A percentile compares a stretch with the other conserved stretches of the same genome.
Conservation (phyloP, 371 early-diverging fungal species). For the Syncephalastrum sp. region DNA sequence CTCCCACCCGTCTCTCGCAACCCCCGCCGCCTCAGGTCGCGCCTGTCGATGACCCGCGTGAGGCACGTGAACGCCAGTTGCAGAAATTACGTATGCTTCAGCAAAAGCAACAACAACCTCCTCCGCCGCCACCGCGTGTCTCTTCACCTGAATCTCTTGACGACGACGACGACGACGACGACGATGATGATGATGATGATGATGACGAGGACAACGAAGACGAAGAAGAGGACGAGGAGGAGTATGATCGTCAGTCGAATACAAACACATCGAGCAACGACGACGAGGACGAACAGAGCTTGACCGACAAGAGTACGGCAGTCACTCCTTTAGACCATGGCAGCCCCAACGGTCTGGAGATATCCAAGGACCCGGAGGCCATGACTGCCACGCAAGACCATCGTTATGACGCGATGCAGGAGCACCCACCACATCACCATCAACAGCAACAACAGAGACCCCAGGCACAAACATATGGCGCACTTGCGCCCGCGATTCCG, state of each 20-base stretch:
- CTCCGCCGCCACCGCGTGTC: slow-evolving; percentile 1
- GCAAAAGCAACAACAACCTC: slow-evolving; percentile 19
- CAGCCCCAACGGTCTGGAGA: not conserved
- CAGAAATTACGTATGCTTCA: slow-evolving; percentile 20
- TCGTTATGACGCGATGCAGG: slow-evolving; percentile 6
- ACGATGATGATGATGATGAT: not conserved
- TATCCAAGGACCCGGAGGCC: too few species aligned
- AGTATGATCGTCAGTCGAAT: slow-evolving; percentile 7
- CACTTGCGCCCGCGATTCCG: slow-evolving; percentile 29
- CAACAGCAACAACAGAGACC: slow-evolving; percentile 16
- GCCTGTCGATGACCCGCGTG: slow-evolving; percentile 3
- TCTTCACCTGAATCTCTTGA: too few species aligned
- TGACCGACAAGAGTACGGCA: not conserved
- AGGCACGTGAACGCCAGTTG: slow-evolving; percentile 20
- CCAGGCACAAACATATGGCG: slow-evolving; percentile 28
- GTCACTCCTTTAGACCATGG: not conserved
- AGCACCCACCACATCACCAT: slow-evolving; percentile 1
- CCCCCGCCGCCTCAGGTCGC: too few species aligned
- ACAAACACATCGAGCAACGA: not conserved
- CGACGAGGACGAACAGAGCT: slow-evolving; percentile 10
- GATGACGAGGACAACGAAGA: slow-evolving; percentile 4
- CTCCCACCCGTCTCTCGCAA: too few species aligned
- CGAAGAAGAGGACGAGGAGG: slow-evolving; percentile 17
- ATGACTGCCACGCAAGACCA: not conserved
- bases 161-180: slow-evolving; percentile 8